Evolutionary conservation across 768 basidiomycete genomes (phyloP).

Genomic region (Boletales sp.): DNA sequence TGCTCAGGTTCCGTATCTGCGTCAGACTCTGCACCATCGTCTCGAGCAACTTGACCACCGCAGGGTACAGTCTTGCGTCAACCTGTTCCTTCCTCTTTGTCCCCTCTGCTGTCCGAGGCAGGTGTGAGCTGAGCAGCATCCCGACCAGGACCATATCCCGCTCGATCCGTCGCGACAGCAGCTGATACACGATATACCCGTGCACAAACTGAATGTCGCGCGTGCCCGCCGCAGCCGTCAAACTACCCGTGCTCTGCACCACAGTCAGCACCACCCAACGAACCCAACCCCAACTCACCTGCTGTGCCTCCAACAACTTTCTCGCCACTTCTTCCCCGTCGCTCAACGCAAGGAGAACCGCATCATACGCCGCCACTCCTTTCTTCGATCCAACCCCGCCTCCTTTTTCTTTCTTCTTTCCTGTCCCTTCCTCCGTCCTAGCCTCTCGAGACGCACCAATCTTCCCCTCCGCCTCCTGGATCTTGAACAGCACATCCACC

Average conservation of each 20-base stretch:
- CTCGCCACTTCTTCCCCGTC: slow-evolving; percentile 87
- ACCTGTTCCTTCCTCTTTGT: slow-evolving; percentile 44
- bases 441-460: slow-evolving; percentile 39
- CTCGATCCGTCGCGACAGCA: slow-evolving; percentile 82
- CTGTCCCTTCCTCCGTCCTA: slow-evolving; percentile 19
- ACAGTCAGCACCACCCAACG: not conserved
- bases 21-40: slow-evolving; percentile 79
- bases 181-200: slow-evolving; percentile 82
- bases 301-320: slow-evolving; percentile 78
- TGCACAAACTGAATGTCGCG: slow-evolving; percentile 84
- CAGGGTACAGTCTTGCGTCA: slow-evolving; percentile 75
- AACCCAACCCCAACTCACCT: slow-evolving; percentile 42
- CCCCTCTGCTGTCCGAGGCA: slow-evolving; percentile 18
- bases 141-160: slow-evolving; percentile 81
- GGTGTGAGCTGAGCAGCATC: slow-evolving; percentile 52
- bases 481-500: slow-evolving; percentile 79
- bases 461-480: slow-evolving; percentile 71
- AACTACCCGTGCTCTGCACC: slow-evolving; percentile 41
- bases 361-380: slow-evolving; percentile 84
- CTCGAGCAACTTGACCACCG: slow-evolving; percentile 85
- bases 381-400: slow-evolving; percentile 50
- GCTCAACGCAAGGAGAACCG: slow-evolving; percentile 75
- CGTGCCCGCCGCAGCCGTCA: slow-evolving; percentile 39
- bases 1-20: slow-evolving; percentile 77
- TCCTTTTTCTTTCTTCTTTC: slow-evolving; percentile 36